Conservation (phyloP, 441 rosid genomes). For the Brassica hybrid region DNA sequence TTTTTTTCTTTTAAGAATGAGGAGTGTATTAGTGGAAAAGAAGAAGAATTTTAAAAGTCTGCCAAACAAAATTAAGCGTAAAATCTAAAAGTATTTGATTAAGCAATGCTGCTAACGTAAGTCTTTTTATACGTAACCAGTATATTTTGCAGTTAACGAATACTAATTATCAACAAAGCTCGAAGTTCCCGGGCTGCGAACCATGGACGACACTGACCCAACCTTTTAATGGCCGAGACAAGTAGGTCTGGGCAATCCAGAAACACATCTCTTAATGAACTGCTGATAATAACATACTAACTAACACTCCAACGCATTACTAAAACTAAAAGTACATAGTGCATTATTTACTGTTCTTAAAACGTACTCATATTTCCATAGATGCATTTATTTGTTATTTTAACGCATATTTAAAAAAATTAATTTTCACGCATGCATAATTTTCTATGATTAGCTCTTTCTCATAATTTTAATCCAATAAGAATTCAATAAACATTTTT, state of each 20-base stretch:
- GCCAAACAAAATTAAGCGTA: slow-evolving; percentile 12
- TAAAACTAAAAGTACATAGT: not conserved
- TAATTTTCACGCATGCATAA: too few relatives aligned
- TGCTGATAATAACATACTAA: not conserved
- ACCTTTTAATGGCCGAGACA: not conserved
- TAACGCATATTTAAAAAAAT: too few relatives aligned
- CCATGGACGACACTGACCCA: not conserved
- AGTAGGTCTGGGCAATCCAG: not conserved
- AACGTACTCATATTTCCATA: too few relatives aligned
- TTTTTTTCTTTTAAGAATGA: too few relatives aligned
- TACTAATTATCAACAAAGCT: not conserved
- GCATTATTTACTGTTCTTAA: not conserved
- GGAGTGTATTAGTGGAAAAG: too few relatives aligned
- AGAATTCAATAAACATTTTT: too few relatives aligned
- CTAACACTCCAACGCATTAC: not conserved
- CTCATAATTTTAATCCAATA: too few relatives aligned
- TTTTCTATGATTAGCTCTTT: too few relatives aligned
- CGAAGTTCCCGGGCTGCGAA: too few relatives aligned
- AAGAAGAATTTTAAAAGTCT: not conserved
- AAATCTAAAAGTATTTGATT: slow-evolving; percentile 9
- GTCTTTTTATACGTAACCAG: not conserved
- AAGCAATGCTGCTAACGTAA: not conserved
- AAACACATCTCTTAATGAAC: not conserved
- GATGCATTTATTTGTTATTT: too few relatives aligned
- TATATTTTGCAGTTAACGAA: not conserved